These are phyloP conservation scores for Hypoxylon sp. DNA, from an alignment of 2,329 filamentous ascomycete genomes.

Conservation along the genomic window DNA sequence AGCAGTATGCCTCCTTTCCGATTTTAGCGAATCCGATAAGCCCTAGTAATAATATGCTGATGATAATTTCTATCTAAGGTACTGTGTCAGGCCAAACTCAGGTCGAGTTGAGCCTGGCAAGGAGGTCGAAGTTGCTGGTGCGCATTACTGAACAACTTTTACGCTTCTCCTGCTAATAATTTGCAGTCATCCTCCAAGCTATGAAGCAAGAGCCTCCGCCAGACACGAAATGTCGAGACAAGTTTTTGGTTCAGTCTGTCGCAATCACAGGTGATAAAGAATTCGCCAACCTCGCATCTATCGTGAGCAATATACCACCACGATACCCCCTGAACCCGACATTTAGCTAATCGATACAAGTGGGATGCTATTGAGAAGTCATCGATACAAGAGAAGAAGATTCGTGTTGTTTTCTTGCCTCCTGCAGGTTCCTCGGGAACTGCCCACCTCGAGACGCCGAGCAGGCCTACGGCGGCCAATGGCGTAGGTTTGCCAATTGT, in stretches of 20 bases:
- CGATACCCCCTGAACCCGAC: conserved; percentile 42
- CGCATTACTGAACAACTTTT: conserved; percentile 49
- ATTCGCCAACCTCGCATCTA: conserved; percentile 82
- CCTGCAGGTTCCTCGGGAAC: conserved; percentile 64
- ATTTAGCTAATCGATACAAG: conserved; percentile 61
- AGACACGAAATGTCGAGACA: conserved; percentile 94
- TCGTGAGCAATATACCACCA: conserved; percentile 69
- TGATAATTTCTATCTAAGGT: conserved; percentile 69
- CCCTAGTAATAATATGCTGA: conserved; percentile 38
- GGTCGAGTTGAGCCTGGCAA: conserved; percentile 93
- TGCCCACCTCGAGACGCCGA: conserved; percentile 57
- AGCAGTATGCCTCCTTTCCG: conserved; percentile 79
- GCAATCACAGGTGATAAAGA: conserved; percentile 87
- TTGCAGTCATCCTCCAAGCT: conserved; percentile 89
- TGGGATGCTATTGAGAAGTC: conserved; percentile 85
- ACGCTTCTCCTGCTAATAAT: conserved; percentile 46
- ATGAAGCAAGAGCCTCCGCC: conserved; percentile 95
- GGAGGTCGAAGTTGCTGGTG: conserved; percentile 94
- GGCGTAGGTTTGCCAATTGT: conserved; percentile 56
- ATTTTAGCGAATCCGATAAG: conserved; percentile 40
- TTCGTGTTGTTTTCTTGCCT: conserved; percentile 87
- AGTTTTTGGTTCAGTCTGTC: conserved; percentile 96
- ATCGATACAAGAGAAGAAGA: conserved; percentile 92
- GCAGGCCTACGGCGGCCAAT: conserved; percentile 58
- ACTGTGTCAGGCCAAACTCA: conserved; percentile 97